These are phyloP conservation scores for Phytophthora palmivora DNA, from an alignment of 352 stramenopile species.

Conservation along the genomic window DNA sequence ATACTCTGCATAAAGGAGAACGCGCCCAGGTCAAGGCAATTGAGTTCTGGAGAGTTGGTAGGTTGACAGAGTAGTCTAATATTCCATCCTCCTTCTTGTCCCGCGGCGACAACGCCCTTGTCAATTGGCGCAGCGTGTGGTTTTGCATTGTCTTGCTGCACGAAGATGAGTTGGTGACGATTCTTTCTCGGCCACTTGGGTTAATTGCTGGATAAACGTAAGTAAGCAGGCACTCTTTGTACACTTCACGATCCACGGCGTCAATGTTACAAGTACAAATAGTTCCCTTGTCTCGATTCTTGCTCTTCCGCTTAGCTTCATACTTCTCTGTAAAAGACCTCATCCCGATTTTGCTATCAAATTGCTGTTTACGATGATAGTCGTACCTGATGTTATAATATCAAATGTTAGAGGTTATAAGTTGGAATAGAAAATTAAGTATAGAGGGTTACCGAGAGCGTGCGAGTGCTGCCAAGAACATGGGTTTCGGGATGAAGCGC, in stretches of 20 bases:
- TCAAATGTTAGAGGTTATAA: background rate
- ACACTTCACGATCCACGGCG: background rate
- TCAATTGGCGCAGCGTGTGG: background rate
- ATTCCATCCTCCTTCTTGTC: background rate
- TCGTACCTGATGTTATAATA: constrained; percentile 1
- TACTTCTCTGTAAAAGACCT: background rate
- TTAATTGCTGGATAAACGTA: constrained; percentile 1
- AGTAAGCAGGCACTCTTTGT: background rate
- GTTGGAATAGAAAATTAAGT: background rate
- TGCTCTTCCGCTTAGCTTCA: background rate
- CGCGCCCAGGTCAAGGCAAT: background rate
- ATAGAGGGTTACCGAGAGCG: background rate
- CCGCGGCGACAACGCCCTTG: background rate
- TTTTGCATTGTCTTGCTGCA: constrained; percentile 7
- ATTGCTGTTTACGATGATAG: background rate
- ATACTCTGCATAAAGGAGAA: background rate
- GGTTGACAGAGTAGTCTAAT: background rate
- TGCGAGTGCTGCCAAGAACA: constrained; percentile 4
- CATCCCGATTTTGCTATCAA: background rate
- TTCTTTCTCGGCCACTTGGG: background rate
- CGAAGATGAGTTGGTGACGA: background rate
- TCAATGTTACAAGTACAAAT: background rate
- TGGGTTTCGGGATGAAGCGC: constrained; percentile 8
- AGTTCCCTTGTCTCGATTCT: background rate
- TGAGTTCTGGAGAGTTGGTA: constrained; percentile 4